These are phyloP conservation scores for Waltergamsia citrina DNA, from an alignment of 2,329 filamentous ascomycete genomes.

Conservation along the genomic window DNA sequence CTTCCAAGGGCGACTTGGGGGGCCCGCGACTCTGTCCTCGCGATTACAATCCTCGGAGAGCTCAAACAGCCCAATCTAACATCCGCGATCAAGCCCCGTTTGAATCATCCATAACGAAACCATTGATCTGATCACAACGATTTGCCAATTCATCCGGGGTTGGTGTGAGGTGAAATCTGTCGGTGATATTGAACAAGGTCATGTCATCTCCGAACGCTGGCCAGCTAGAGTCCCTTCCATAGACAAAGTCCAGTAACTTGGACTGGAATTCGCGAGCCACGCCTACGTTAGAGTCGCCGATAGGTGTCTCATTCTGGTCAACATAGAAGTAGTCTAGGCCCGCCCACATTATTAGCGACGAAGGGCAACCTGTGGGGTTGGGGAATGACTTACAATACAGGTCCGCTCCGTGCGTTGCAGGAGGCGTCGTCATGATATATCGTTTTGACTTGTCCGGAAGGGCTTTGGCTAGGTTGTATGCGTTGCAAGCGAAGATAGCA, in stretches of 20 bases:
- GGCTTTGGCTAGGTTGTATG: conserved; percentile 9
- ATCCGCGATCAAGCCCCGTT: conserved; percentile 4
- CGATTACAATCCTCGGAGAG: background rate
- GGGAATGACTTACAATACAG: conserved; percentile 6
- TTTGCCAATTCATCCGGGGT: conserved; percentile 3
- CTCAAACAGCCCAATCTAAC: background rate
- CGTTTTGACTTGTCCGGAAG: conserved; percentile 3
- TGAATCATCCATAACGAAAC: conserved; percentile 4
- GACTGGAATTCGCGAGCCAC: conserved; percentile 7
- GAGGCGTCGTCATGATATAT: conserved; percentile 8
- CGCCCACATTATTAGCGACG: background rate
- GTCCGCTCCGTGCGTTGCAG: conserved; percentile 8
- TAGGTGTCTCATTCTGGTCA: conserved; percentile 4
- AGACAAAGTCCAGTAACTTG: conserved; percentile 8
- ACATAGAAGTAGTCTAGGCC: conserved; percentile 7
- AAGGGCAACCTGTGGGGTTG: background rate
- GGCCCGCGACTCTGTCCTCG: background rate
- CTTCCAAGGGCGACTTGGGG: background rate
- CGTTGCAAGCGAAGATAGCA: conserved; percentile 11
- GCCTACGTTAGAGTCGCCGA: conserved; percentile 5
- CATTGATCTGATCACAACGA: conserved; percentile 7
- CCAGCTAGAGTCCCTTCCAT: conserved; percentile 8
- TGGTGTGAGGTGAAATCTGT: conserved; percentile 1
- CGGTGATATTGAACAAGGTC: conserved; percentile 7
- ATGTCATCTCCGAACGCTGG: conserved; percentile 5